Percentiles rank a stretch among this genome's conserved stretches.
Conservation (phyloP, 805 yeast species). For the Scheffersomyces lignosus region DNA sequence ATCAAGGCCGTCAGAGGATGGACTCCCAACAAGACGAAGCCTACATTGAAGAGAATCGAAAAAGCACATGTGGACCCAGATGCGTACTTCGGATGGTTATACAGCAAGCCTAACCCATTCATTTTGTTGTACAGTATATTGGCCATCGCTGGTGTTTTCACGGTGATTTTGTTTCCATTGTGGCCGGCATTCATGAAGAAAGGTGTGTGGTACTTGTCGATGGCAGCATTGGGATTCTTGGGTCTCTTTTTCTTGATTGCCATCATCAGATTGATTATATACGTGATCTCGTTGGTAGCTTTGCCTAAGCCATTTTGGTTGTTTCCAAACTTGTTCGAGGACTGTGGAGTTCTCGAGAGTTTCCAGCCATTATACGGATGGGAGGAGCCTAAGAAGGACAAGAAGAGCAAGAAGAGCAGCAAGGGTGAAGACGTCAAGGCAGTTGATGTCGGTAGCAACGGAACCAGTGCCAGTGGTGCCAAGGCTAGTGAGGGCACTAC, state of each 20-base stretch:
- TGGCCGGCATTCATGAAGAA: slow-evolving; percentile 92
- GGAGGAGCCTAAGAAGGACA: slow-evolving; percentile 49
- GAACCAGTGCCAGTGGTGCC: slow-evolving; percentile 14
- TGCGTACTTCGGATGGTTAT: slow-evolving; percentile 83
- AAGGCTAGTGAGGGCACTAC: slow-evolving; percentile 13
- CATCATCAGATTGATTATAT: slow-evolving; percentile 72
- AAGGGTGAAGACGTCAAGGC: slow-evolving; percentile 6
- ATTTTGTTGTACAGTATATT: slow-evolving; percentile 63
- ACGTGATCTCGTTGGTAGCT: slow-evolving; percentile 55
- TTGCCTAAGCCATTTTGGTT: slow-evolving; percentile 86
- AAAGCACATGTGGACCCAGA: slow-evolving; percentile 64
- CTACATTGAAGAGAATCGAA: slow-evolving; percentile 55
- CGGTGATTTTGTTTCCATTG: slow-evolving; percentile 78
- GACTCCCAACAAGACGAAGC: slow-evolving; percentile 61
- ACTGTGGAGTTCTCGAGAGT: slow-evolving; percentile 90
- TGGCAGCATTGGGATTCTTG: slow-evolving; percentile 71
- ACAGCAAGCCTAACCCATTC: slow-evolving; percentile 67
- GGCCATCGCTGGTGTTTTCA: slow-evolving; percentile 63
- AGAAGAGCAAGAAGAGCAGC: slow-evolving; percentile 21
- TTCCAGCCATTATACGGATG: slow-evolving; percentile 88
- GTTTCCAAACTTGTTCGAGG: slow-evolving; percentile 94
- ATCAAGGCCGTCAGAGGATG: slow-evolving; percentile 54
- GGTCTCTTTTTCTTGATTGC: slow-evolving; percentile 78
- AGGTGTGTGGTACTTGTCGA: slow-evolving; percentile 88
- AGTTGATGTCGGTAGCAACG: slow-evolving; percentile 11